phyloP scores from a whole-genome alignment of 345 rosid species.

The Citrus australasica region DNA sequence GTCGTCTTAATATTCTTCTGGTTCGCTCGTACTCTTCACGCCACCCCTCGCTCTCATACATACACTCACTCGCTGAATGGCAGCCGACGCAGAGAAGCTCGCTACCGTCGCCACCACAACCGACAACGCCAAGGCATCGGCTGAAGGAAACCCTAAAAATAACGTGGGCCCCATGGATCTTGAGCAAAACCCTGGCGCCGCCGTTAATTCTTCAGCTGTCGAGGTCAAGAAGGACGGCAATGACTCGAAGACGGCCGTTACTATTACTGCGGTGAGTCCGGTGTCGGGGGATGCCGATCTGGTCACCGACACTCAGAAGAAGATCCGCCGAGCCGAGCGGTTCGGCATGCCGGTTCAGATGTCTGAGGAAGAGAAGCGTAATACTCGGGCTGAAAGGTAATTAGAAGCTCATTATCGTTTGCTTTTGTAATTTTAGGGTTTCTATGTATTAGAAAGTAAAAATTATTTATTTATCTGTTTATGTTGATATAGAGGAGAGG shows the following conservation, averaged over 20 bases:
- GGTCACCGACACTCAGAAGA: conserved; percentile 56
- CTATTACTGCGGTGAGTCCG: conserved; percentile 19
- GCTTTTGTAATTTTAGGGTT: conserved; percentile 8
- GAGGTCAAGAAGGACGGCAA: conserved; percentile 30
- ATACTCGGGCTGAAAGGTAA: conserved; percentile 92
- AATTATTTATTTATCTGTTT: neutral
- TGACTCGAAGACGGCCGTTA: conserved; percentile 23
- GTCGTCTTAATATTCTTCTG: neutral
- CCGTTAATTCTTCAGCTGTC: neutral
- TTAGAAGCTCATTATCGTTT: neutral
- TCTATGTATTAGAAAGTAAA: neutral
- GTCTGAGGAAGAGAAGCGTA: conserved; percentile 89
- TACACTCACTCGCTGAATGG: conserved; percentile 26
- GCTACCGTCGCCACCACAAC: conserved; percentile 11
- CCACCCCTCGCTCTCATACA: neutral
- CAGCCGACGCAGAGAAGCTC: conserved; percentile 34
- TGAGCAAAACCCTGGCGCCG: conserved; percentile 20
- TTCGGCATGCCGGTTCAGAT: conserved; percentile 74
- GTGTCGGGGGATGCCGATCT: conserved; percentile 29
- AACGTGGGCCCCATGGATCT: conserved; percentile 41
- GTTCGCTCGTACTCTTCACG: conserved; percentile 3
- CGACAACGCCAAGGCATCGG: conserved; percentile 5
- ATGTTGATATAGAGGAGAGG: neutral
- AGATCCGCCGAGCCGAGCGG: conserved; percentile 93
- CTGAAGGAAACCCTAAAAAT: conserved; percentile 36